A percentile compares a stretch with the other conserved stretches of the same genome.
Conservation (phyloP, 495 filamentous ascomycete genomes). For the Pyrenula aspistea region DNA sequence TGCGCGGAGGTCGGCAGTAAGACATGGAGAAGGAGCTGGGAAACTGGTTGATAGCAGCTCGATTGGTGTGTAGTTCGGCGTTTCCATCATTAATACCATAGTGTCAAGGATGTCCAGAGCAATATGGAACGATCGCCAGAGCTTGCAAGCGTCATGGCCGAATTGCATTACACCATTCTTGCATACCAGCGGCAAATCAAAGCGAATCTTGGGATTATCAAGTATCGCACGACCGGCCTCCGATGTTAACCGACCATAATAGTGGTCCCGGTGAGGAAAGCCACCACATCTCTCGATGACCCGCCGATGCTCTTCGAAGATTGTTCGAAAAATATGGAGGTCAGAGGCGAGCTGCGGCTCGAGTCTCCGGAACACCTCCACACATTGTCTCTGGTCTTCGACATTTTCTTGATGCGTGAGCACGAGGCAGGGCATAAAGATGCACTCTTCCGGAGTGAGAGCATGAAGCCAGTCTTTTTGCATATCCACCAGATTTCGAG, state of each 20-base stretch:
- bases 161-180: not conserved
- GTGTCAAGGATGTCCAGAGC: not conserved
- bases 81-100: not conserved
- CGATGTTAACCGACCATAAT: not conserved
- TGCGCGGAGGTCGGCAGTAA: not conserved
- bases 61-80: not conserved
- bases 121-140: not conserved
- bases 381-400: not conserved
- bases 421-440: not conserved
- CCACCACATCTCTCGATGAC: not conserved
- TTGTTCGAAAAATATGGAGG: not conserved
- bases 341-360: not conserved
- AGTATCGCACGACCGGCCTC: not conserved
- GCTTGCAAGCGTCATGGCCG: not conserved
- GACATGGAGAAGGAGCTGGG: not conserved
- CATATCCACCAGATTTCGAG: not conserved
- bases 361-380: not conserved
- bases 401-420: not conserved
- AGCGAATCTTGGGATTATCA: not conserved
- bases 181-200: not conserved
- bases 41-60: not conserved
- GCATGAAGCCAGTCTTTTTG: not conserved
- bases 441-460: not conserved
- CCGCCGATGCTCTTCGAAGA: not conserved
- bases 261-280: not conserved